Percentiles rank a stretch among this genome's conserved stretches.
phyloP scores from a whole-genome alignment of 441 rosid genomes.

The Pelargonium citronellum region DNA sequence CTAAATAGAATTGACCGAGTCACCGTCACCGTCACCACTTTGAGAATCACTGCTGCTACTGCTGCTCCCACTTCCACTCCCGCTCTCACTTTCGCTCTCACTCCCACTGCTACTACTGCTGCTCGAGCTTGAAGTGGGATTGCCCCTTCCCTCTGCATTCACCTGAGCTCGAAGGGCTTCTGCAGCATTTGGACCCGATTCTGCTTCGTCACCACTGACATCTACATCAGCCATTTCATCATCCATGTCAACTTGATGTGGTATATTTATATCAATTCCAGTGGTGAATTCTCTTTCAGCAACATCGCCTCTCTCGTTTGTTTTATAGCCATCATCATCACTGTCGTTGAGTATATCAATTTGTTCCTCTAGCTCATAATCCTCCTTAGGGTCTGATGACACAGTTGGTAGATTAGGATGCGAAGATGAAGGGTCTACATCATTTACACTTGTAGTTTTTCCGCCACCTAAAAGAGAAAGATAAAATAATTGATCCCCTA shows the following conservation, averaged over 20 bases:
- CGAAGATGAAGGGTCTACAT: slow-evolving; percentile 17
- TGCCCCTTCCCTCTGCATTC: slow-evolving; percentile 34
- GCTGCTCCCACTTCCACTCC: slow-evolving; percentile 29
- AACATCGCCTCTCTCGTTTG: slow-evolving; percentile 18
- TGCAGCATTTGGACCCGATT: slow-evolving; percentile 48
- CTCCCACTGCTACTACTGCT: slow-evolving; percentile 42
- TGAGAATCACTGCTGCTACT: slow-evolving; percentile 23
- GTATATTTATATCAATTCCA: slow-evolving; percentile 55
- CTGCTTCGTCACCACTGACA: slow-evolving; percentile 36
- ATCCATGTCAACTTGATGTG: slow-evolving; percentile 37
- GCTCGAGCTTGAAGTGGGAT: slow-evolving; percentile 37
- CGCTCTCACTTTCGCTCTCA: slow-evolving; percentile 26
- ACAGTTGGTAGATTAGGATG: slow-evolving; percentile 19
- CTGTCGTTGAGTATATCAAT: slow-evolving; percentile 36
- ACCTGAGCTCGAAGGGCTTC: slow-evolving; percentile 59
- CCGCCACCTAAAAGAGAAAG: slow-evolving; percentile 12
- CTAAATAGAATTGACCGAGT: slow-evolving; percentile 28
- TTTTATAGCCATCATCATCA: slow-evolving; percentile 22
- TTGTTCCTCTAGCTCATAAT: slow-evolving; percentile 42
- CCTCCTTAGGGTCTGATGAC: slow-evolving; percentile 24
- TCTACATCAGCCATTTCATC: slow-evolving; percentile 59
- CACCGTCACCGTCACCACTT: slow-evolving; percentile 24
- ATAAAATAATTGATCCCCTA: not conserved
- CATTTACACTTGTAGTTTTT: slow-evolving; percentile 31
- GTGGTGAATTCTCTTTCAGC: slow-evolving; percentile 26